Evolutionary conservation across 176 grass and related monocot genomes (phyloP).

Genomic region (Eleusine indica): DNA sequence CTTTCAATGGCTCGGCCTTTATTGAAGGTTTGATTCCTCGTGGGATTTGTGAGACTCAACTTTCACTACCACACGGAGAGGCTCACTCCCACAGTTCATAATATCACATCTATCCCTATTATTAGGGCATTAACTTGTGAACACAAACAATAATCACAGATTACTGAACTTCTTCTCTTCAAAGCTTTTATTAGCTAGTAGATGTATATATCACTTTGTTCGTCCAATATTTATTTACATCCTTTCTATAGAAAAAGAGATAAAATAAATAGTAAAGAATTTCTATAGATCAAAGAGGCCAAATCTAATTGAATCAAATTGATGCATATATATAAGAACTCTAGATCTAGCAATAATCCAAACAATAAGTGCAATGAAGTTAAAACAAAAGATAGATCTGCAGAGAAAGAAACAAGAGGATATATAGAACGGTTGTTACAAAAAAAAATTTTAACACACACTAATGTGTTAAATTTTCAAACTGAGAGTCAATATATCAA

Average conservation of each 20-base stretch:
- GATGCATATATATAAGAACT: neutral
- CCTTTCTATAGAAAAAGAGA: neutral
- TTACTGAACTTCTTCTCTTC: neutral
- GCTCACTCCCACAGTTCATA: neutral
- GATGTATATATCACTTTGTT: no score
- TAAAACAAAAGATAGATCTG: neutral
- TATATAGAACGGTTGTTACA: neutral
- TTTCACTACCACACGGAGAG: neutral
- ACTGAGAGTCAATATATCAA: neutral
- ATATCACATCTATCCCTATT: neutral
- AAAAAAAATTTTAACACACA: neutral
- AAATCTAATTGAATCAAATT: neutral
- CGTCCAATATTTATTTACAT: neutral
- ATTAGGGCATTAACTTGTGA: neutral
- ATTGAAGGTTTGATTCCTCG: no score
- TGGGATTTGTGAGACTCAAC: neutral
- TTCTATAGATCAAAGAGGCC: neutral
- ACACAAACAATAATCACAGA: neutral
- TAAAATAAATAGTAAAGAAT: neutral
- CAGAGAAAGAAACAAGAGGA: neutral
- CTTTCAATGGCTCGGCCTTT: no score
- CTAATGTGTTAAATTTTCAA: neutral
- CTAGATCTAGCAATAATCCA: conserved; percentile 6
- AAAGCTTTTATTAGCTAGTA: neutral
- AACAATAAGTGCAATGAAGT: neutral